These are phyloP conservation scores for Daldinia concentrica DNA, from an alignment of 495 filamentous ascomycete species.

Conservation along the genomic window DNA sequence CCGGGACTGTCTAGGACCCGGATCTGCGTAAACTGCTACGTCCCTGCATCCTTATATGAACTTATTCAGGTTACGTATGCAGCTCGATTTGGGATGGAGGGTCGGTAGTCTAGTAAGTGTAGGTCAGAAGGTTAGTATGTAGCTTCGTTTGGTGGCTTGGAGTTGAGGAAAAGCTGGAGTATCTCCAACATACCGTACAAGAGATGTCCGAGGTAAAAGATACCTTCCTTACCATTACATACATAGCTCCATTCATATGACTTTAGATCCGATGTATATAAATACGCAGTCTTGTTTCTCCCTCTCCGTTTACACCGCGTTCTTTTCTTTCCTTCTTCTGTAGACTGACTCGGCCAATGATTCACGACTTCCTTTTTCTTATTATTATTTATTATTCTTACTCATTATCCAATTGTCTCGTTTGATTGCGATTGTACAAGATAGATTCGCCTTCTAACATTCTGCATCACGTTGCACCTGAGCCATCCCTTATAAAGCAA, in stretches of 20 bases:
- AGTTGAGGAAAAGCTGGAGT: constrained; percentile 1
- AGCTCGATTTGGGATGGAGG: constrained; percentile 21
- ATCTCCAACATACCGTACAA: constrained; percentile 16
- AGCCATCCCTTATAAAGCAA: constrained; percentile 23
- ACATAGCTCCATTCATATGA: too few relatives aligned
- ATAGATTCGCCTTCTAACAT: constrained; percentile 29
- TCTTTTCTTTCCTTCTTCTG: constrained; percentile 19
- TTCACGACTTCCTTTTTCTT: constrained; percentile 13
- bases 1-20: constrained; percentile 16
- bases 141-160: constrained; percentile 2
- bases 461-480: constrained; percentile 33
- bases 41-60: constrained; percentile 28
- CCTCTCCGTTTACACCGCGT: constrained; percentile 16
- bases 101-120: constrained; percentile 28
- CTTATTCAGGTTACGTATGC: constrained; percentile 13
- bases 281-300: constrained; percentile 12
- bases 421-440: constrained; percentile 31
- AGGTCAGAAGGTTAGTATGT: constrained; percentile 5
- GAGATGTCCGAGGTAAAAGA: background rate
- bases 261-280: constrained; percentile 22
- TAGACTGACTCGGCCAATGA: constrained; percentile 25
- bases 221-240: too few relatives aligned
- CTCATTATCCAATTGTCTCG: constrained; percentile 12
- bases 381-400: constrained; percentile 1
- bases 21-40: constrained; percentile 31